Base-by-base conservation (phyloP, 108 stramenopile genomes). In the Nitzschia palea region DNA sequence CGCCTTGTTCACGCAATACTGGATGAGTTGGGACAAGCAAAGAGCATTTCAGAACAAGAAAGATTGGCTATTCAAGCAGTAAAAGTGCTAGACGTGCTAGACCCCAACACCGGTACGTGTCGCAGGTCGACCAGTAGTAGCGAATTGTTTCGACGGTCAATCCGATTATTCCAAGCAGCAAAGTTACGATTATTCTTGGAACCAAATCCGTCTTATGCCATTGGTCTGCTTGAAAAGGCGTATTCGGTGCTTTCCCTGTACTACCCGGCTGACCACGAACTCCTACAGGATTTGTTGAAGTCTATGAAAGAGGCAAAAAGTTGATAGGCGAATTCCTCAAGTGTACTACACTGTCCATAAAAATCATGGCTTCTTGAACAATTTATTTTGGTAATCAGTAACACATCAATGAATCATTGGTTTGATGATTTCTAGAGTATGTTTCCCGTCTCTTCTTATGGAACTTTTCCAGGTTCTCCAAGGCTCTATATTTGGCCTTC, bases 141-240 rank as follows among this genome's bases (percentile, higher is more conserved):
- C 58, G 20, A 15, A 4, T 36, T 55, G 27, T 47, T 78, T 56
- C 64, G 65, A 10, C 28, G 23, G 23, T 30, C 36, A 14, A 29
- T 66, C 8, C 55, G 65, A 42, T 52, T 37, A n/a, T 74, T 65
- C 32, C 69, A 80, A 30, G 55, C 62, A 17, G 68, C 69, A 23
- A 80, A 80, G 48, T 37, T 74, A 15, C 58, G 54, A 0, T 28
- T 80, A 26, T 80, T 69, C 26, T 23, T 80, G 0, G 27, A 62
- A 4, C 59, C 51, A 20, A 65, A 70, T 54, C 70, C 77, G 26
- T 17, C 29, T 4, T 27, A 25, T 18, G 65, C 77, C 3, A 71
- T 80, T 30, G 22, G 29, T 3, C 61, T 68, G 26, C 50, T 80
- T 2, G 36, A 80, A 50, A 31, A 62, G 31, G 47, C 62, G 0